A percentile compares a stretch with the other conserved stretches of the same genome.
Conservation (phyloP, 139 green algal species). For the Micractinium conductrix region DNA sequence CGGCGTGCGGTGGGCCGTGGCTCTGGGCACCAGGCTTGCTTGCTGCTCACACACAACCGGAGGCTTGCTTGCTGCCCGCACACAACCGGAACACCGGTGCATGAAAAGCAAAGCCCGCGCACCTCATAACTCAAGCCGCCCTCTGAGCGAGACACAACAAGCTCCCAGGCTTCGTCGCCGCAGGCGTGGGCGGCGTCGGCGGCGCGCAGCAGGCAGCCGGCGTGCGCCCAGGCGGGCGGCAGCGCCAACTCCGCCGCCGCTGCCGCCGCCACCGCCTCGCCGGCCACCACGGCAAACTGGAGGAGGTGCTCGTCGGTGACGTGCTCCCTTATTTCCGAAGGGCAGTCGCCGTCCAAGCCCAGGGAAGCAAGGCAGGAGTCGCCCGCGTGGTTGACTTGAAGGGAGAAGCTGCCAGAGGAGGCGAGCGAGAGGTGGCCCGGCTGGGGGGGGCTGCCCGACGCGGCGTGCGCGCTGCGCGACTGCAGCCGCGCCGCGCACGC, state of each 20-base stretch:
- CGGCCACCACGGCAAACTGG: constrained; percentile 66
- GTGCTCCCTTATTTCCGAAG: constrained; percentile 24
- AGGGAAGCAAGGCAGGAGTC: constrained; percentile 36
- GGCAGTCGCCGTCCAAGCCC: constrained; percentile 50
- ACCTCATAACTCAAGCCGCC: neutral
- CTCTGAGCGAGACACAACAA: constrained; percentile 3
- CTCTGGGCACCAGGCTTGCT: neutral
- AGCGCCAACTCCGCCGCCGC: constrained; percentile 14
- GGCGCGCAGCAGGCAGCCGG: constrained; percentile 52
- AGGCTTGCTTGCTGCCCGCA: no score
- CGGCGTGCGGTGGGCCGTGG: neutral
- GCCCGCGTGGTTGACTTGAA: no score
- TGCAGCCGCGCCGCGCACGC: neutral
- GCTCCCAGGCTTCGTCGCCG: constrained; percentile 56
- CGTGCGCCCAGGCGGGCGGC: constrained; percentile 13
- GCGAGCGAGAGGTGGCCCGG: neutral
- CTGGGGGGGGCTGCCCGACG: neutral
- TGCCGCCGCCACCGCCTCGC: constrained; percentile 38
- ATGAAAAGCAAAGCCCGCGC: no score
- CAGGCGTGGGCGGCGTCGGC: constrained; percentile 25
- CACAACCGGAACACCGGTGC: no score
- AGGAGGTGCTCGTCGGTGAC: constrained; percentile 69
- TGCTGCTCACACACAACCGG: no score
- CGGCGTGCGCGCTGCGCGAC: neutral
- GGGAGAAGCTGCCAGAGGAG: no score